Base-by-base conservation (phyloP, 805 yeast species). In the Tetrapisispora fleetii region DNA sequence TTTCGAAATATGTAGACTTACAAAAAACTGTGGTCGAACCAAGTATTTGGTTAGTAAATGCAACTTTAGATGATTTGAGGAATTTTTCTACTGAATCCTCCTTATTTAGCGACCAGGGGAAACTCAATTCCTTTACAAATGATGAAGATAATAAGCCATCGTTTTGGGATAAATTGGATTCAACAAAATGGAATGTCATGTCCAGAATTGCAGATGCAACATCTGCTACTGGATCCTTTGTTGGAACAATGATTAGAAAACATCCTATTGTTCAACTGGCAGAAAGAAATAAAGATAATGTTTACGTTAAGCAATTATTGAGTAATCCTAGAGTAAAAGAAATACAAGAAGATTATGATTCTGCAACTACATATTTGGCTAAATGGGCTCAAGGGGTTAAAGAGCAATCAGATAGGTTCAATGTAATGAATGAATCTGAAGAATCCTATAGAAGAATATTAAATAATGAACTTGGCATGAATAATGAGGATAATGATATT, bases 321-420 rank as follows among this genome's bases (percentile, higher is more conserved):
- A 75, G 72, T 48, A 81, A 82, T 53, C 93, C 96, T 0, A 95
- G 87, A 57, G 95, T 91, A 13, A 76, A 75, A 57, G 78, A 75
- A 48, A 78, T 91, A 24, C 86, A 93, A 49, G 62, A 87, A 53
- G 98, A 91, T 53, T 93, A 90, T 62, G 98, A 90, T 60, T 81
- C 91, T 46, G 98, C 98, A 0, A 77, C 90, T 47, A 84, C 89
- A 4, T 91, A 88, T 63, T 71, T 91, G 50, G 98, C 98, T 4
- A 90, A 89, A 68, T 93, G 98, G 98, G 97, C 98, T 0, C 76
- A 87, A 56, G 87, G 87, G 28, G 93, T 93, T 10, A 93, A 91
- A 57, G 90, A 89, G 57, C 95, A 91, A 63, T 93, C 96, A 1
- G 89, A 80, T 55, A 76, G 78, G 48, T 65, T 72, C 49, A 57